phyloP scores from a whole-genome alignment of 1,284 basidiomycete genomes.

The Ceratobasidium sp. region DNA sequence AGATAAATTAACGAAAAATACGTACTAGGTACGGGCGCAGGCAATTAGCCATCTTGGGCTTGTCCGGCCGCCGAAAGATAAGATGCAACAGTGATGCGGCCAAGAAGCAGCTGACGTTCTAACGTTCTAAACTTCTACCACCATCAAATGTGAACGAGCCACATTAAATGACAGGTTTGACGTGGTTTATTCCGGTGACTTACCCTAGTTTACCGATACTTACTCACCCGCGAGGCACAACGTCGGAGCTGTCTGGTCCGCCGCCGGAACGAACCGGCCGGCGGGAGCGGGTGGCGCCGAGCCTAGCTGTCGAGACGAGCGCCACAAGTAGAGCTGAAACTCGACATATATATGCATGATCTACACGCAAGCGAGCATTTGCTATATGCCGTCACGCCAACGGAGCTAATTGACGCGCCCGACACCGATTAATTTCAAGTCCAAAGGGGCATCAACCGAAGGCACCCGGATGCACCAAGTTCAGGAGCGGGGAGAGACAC shows the following conservation, averaged over 20 bases:
- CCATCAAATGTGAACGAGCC: too few species aligned
- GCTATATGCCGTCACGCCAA: neutral
- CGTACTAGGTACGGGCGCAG: neutral
- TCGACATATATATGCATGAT: too few species aligned
- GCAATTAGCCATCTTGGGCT: neutral
- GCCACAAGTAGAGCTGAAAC: too few species aligned
- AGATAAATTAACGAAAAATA: neutral
- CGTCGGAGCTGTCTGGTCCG: too few species aligned
- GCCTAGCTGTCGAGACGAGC: neutral
- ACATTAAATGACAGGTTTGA: too few species aligned
- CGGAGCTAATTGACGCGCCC: neutral
- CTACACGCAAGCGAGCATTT: too few species aligned
- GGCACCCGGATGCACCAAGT: neutral
- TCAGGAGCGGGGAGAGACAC: too few species aligned
- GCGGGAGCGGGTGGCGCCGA: neutral
- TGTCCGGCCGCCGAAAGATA: conserved; percentile 6
- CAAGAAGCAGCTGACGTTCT: neutral
- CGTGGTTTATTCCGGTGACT: neutral
- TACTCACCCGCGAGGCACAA: too few species aligned
- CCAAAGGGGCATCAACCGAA: conserved; percentile 17
- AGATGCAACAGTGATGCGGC: too few species aligned
- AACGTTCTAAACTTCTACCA: neutral
- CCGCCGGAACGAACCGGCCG: neutral
- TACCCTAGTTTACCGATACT: neutral
- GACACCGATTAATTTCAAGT: neutral